phyloP scores from a whole-genome alignment of 768 basidiomycete genomes.

The Pleurotus tuoliensis region DNA sequence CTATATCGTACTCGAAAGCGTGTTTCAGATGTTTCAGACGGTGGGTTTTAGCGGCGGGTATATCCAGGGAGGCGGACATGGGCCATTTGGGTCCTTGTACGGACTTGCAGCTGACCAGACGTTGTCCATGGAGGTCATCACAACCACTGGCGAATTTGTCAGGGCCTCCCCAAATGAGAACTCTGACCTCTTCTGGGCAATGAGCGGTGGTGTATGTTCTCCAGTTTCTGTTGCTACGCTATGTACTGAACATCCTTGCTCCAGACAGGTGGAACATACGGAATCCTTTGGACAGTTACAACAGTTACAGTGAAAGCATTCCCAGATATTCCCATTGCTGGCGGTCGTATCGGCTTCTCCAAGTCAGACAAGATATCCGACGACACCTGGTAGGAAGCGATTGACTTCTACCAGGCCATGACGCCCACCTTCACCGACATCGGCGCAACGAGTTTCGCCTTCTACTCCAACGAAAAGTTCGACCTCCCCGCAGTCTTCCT shows the following conservation, averaged over 20 bases:
- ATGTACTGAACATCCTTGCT: background rate
- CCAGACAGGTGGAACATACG: background rate
- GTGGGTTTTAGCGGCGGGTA: slow-evolving; percentile 38
- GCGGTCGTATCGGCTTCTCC: background rate
- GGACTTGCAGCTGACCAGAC: slow-evolving; percentile 29
- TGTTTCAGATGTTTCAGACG: slow-evolving; percentile 11
- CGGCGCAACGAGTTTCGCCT: background rate
- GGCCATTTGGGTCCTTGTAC: slow-evolving; percentile 20
- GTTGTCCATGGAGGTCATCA: slow-evolving; percentile 35
- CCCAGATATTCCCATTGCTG: background rate
- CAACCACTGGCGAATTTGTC: slow-evolving; percentile 32
- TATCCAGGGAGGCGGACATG: slow-evolving; percentile 34
- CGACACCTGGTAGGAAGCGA: background rate
- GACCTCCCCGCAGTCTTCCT: background rate
- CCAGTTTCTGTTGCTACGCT: slow-evolving; percentile 20
- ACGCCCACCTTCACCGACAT: background rate
- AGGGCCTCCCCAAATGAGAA: slow-evolving; percentile 33
- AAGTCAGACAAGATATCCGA: background rate
- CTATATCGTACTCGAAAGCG: background rate
- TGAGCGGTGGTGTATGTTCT: slow-evolving; percentile 37
- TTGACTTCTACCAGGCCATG: background rate
- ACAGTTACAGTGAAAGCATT: background rate
- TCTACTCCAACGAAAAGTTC: background rate
- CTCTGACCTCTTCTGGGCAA: slow-evolving; percentile 39
- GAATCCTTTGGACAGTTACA: background rate